Base-by-base conservation (phyloP, 441 rosid genomes). In the Rhodomyrtus psidioides region DNA sequence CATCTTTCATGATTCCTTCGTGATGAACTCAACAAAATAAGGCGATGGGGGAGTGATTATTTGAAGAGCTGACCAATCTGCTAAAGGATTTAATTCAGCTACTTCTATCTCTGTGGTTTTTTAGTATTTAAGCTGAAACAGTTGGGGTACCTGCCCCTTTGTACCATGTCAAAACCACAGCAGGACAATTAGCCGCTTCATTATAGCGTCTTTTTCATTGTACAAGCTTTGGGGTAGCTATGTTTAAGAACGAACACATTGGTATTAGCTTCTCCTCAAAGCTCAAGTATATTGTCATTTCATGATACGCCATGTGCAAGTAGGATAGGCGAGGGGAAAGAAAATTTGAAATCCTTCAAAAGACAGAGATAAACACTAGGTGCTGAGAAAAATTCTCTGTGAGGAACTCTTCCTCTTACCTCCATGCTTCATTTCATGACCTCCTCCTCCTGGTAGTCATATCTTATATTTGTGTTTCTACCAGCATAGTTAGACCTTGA, bases 1-100 rank as follows among this genome's bases (percentile, higher is more conserved):
- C 90, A 93, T 90, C 90, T 93, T 93, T 93, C 91, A 91, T 88
- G 91, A 91, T 90, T 88, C 88, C 87, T 84, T 82, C 87, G 86
- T 88, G 92, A 90, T 89, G 91, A 87, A 85, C 65, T 84, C 55
- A 86, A 88, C 87, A 91, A 91, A 84, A 93, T 91, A 87, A 84
- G 86, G 39, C 89, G 88, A 83, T 90, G 92, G 89, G 88, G 83
- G 84, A 44, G 92, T 93, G 87, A 90, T 87, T 89, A 89, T 90
- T 89, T 82, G 58, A 83, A 56, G 83, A 70, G 49, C 79, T 89
- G 91, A 88, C 91, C 89, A 87, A 42, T 84, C 87, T 88, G 82
- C 90, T 90, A 83, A 88, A 88, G 91, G 86, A 70, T 81, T 84
- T 82, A 70, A 34, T 70, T 70, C 26, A 70, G 16, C 79, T 70